Percentiles rank a stretch among this genome's conserved stretches.
phyloP scores from a whole-genome alignment of 2,329 filamentous ascomycete species.

The Cordyceps militaris region DNA sequence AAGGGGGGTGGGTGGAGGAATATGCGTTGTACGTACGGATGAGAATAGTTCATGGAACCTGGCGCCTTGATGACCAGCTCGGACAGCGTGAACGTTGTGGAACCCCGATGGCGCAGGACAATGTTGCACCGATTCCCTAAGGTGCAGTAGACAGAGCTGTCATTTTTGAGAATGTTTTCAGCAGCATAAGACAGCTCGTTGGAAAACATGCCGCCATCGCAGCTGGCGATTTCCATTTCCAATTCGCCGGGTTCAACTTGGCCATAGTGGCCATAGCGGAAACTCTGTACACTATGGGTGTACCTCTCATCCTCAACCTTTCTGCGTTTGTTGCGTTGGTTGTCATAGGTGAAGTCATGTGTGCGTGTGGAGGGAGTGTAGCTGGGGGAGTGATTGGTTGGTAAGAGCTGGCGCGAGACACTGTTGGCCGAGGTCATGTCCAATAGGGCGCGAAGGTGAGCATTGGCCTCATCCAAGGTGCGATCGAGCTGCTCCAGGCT shows the following conservation, averaged over 20 bases:
- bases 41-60: conserved; percentile 64
- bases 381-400: conserved; percentile 17
- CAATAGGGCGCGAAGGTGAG: conserved; percentile 37
- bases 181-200: conserved; percentile 59
- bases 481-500: conserved; percentile 33
- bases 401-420: conserved; percentile 23
- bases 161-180: conserved; percentile 77
- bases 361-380: conserved; percentile 29
- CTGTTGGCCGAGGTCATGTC: conserved; percentile 30
- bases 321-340: conserved; percentile 55
- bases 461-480: conserved; percentile 36
- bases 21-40: conserved; percentile 60
- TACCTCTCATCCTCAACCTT: conserved; percentile 61
- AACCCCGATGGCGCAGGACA: conserved; percentile 72
- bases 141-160: conserved; percentile 83
- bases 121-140: conserved; percentile 84
- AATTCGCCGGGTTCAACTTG: conserved; percentile 78
- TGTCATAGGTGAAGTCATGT: conserved; percentile 38
- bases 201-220: conserved; percentile 69
- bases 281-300: conserved; percentile 44
- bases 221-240: conserved; percentile 82
- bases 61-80: conserved; percentile 87
- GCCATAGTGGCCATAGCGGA: conserved; percentile 79
- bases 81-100: conserved; percentile 72
- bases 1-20: neutral